Evolutionary conservation across 225 moss, liverwort and hornwort species (phyloP).

Genomic region (Pleurozium schreberi): DNA sequence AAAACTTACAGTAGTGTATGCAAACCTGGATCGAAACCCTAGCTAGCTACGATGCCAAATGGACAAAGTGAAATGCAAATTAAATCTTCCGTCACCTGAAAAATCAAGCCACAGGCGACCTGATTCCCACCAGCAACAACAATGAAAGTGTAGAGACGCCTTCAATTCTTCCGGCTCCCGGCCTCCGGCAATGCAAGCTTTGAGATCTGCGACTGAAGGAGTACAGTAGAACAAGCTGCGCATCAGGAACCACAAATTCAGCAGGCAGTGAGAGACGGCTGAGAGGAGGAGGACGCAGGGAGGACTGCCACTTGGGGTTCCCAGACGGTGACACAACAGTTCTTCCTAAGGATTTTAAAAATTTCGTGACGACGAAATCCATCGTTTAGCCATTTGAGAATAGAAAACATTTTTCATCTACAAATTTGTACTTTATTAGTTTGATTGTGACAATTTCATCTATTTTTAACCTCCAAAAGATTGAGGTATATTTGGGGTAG

Average conservation of each 20-base stretch:
- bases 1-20: background rate
- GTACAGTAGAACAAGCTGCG: no score
- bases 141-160: background rate
- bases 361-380: background rate
- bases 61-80: background rate
- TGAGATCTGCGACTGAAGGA: background rate
- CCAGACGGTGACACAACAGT: background rate
- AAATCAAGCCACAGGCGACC: no score
- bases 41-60: no score
- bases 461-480: accelerated
- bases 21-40: background rate
- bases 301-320: background rate
- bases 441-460: background rate
- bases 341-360: background rate
- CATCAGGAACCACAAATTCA: background rate
- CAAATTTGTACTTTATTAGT: background rate
- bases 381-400: background rate
- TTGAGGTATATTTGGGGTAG: accelerated
- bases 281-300: background rate
- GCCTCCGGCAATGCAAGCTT: background rate
- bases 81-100: background rate
- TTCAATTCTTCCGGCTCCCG: background rate
- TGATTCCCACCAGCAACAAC: background rate
- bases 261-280: background rate
- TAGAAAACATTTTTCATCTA: background rate